Conservation (phyloP, 148 eudicot species). For the Rhododendron mucronatum region DNA sequence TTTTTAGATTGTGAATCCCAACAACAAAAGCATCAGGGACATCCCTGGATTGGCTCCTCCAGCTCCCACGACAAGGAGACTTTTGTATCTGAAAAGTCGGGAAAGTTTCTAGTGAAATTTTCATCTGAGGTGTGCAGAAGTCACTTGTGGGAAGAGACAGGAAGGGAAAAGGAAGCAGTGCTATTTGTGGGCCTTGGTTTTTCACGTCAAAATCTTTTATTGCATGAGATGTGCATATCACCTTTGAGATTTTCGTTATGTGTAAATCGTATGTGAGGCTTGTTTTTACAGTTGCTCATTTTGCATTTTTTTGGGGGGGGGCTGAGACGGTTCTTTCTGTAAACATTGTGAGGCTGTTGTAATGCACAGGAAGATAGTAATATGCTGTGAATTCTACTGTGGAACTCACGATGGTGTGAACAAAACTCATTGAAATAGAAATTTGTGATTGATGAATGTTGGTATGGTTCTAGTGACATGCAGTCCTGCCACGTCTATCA, state of each 20-base stretch:
- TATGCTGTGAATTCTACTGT: not conserved
- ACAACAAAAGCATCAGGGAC: slow-evolving; percentile 79
- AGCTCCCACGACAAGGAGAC: slow-evolving; percentile 70
- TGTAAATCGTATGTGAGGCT: slow-evolving; percentile 15
- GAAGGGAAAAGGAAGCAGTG: not conserved
- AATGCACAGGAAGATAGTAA: not conserved
- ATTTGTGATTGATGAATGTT: not conserved
- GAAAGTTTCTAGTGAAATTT: slow-evolving; percentile 21
- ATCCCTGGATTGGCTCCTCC: slow-evolving; percentile 98
- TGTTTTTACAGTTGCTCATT: not conserved
- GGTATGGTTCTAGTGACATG: not conserved
- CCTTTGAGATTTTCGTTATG: slow-evolving; percentile 6
- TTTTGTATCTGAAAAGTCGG: slow-evolving; percentile 43
- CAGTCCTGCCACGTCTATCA: not conserved
- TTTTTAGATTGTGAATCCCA: slow-evolving; percentile 73
- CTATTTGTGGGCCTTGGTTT: not conserved
- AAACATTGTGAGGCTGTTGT: not conserved
- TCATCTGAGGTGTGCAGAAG: not conserved
- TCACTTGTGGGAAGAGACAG: not conserved
- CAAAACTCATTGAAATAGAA: not conserved
- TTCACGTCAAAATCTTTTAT: slow-evolving; percentile 5
- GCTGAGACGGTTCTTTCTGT: slow-evolving; percentile 3
- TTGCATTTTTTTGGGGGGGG: not conserved
- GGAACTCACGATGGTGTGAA: not conserved
- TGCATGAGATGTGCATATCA: slow-evolving; percentile 28